Conservation (phyloP, 768 basidiomycete genomes). For the Naematelia encephala region DNA sequence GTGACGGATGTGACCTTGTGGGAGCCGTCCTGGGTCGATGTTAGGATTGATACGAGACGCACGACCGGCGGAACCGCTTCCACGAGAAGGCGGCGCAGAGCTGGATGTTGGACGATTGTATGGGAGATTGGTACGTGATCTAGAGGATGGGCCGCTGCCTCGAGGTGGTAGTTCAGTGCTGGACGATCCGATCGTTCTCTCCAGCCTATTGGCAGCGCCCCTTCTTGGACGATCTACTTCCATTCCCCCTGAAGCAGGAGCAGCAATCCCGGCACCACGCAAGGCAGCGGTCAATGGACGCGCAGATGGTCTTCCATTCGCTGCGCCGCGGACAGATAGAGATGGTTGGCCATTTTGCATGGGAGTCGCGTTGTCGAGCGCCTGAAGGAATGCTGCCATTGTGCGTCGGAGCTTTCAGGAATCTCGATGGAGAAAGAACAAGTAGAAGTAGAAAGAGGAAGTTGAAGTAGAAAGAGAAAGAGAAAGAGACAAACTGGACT, state of each 20-base stretch:
- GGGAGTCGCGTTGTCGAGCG: neutral
- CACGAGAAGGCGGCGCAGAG: neutral
- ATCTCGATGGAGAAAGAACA: neutral
- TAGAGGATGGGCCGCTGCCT: neutral
- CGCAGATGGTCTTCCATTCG: slow-evolving; percentile 13
- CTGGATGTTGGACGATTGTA: neutral
- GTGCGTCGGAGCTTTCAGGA: neutral
- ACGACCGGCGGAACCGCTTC: neutral
- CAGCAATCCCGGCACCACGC: slow-evolving; percentile 33
- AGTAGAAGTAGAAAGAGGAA: slow-evolving; percentile 6
- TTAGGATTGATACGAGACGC: slow-evolving; percentile 6
- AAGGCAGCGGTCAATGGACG: slow-evolving; percentile 22
- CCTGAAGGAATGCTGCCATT: neutral
- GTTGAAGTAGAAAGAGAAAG: neutral
- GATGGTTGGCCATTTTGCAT: neutral
- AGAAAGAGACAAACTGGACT: neutral
- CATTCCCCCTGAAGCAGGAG: slow-evolving; percentile 23
- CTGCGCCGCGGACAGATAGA: slow-evolving; percentile 33
- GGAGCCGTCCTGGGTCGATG: slow-evolving; percentile 12
- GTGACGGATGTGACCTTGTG: slow-evolving; percentile 8
- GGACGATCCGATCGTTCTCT: slow-evolving; percentile 9
- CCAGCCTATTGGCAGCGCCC: slow-evolving; percentile 20
- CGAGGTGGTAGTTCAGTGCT: neutral
- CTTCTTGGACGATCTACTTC: slow-evolving; percentile 36
- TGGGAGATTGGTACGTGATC: neutral